phyloP scores from a whole-genome alignment of 495 filamentous ascomycete species.

The Tuber calosporum region DNA sequence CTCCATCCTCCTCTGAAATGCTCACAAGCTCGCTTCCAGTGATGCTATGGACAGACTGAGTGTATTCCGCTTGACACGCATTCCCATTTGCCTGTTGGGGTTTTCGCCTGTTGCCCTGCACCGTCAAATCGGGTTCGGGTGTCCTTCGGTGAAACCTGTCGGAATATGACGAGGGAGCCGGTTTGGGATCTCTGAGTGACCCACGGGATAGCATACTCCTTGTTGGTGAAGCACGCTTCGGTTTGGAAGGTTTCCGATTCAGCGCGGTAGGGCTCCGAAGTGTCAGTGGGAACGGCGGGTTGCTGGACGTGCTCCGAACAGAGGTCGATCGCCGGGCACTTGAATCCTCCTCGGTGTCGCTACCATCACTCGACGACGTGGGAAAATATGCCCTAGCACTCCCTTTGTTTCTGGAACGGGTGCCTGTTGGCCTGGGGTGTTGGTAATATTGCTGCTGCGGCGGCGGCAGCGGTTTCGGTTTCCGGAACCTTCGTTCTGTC shows the following conservation, averaged over 20 bases:
- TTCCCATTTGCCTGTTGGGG: background rate
- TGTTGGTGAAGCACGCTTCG: background rate
- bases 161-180: background rate
- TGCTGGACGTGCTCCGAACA: slow-evolving; percentile 2
- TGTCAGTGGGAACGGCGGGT: slow-evolving; percentile 12
- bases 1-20: slow-evolving; percentile 26
- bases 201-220: slow-evolving; percentile 3
- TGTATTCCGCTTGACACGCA: slow-evolving; percentile 1
- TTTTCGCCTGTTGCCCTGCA: background rate
- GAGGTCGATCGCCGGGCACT: background rate
- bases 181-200: slow-evolving; percentile 2
- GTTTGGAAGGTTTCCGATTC: slow-evolving; percentile 1
- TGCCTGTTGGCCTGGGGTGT: background rate
- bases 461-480: slow-evolving; percentile 1
- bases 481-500: slow-evolving; percentile 22
- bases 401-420: background rate
- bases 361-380: slow-evolving; percentile 3
- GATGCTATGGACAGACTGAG: slow-evolving; percentile 1
- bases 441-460: background rate
- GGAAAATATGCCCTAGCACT: background rate
- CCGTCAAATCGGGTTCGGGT: background rate
- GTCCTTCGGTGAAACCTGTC: background rate
- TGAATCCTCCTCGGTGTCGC: background rate
- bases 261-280: slow-evolving; percentile 1
- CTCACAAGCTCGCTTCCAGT: slow-evolving; percentile 24